phyloP scores from a whole-genome alignment of 306 rosid genomes.

The Gynostemma pentaphyllum region DNA sequence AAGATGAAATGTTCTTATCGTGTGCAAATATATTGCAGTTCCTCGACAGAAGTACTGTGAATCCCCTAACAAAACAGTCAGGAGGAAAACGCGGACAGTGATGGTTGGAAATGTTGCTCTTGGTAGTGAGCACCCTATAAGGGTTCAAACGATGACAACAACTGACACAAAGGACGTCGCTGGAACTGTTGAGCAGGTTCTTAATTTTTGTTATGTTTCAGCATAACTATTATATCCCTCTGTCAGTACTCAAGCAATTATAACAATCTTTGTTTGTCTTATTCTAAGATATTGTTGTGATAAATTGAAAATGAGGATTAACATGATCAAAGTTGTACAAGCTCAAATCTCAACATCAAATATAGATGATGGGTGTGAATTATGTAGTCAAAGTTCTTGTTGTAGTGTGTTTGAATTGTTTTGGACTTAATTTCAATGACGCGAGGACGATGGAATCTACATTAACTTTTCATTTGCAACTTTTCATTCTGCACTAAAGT shows the following conservation, averaged over 20 bases:
- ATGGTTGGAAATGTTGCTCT: slow-evolving; percentile 82
- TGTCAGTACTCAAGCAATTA: background rate
- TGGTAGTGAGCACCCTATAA: slow-evolving; percentile 92
- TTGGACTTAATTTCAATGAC: background rate
- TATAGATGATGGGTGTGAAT: background rate
- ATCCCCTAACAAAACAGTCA: slow-evolving; percentile 64
- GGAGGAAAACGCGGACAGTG: slow-evolving; percentile 91
- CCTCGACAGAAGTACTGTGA: slow-evolving; percentile 91
- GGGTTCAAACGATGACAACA: slow-evolving; percentile 99
- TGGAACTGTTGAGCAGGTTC: slow-evolving; percentile 91
- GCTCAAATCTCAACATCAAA: background rate
- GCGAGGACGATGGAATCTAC: background rate
- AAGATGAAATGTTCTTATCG: background rate
- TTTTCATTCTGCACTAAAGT: no score
- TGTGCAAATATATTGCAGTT: slow-evolving; percentile 30
- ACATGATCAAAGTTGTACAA: background rate
- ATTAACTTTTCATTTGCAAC: background rate
- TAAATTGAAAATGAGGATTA: background rate
- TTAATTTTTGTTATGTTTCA: slow-evolving; percentile 11
- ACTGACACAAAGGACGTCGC: slow-evolving; percentile 86
- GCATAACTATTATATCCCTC: background rate
- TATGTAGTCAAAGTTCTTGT: background rate
- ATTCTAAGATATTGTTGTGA: background rate
- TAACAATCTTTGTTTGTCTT: background rate
- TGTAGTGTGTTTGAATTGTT: slow-evolving; percentile 1